Evolutionary conservation across 2,329 filamentous ascomycete species (phyloP).

Genomic region (Exophiala lecanii-corni): DNA sequence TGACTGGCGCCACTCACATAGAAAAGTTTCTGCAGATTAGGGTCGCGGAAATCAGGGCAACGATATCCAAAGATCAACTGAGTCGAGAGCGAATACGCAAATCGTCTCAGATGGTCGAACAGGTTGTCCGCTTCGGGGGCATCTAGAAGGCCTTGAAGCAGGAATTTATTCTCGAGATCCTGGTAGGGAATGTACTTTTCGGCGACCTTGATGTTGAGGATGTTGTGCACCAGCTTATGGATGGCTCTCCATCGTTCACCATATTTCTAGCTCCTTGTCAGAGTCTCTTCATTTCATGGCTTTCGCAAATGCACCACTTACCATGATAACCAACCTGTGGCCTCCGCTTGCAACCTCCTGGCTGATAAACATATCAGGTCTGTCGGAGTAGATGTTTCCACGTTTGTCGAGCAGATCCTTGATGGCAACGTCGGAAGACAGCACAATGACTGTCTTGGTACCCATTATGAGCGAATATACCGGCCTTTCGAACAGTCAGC

Average conservation of each 20-base stretch:
- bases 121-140: slow-evolving; percentile 8
- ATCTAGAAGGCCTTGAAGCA: slow-evolving; percentile 14
- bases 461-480: slow-evolving; percentile 51
- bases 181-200: slow-evolving; percentile 21
- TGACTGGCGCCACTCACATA: too few relatives aligned
- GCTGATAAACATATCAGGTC: slow-evolving; percentile 44
- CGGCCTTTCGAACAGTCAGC: too few relatives aligned
- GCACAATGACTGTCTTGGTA: slow-evolving; percentile 44
- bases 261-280: too few relatives aligned
- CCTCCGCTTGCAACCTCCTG: slow-evolving; percentile 27
- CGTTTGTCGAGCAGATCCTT: slow-evolving; percentile 50
- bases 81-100: slow-evolving; percentile 14
- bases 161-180: slow-evolving; percentile 20
- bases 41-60: slow-evolving; percentile 10
- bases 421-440: slow-evolving; percentile 42
- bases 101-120: slow-evolving; percentile 14
- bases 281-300: too few relatives aligned
- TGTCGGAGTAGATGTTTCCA: slow-evolving; percentile 47
- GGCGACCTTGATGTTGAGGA: slow-evolving; percentile 23
- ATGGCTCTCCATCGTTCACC: too few relatives aligned
- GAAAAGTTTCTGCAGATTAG: slow-evolving; percentile 13
- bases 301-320: too few relatives aligned
- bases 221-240: slow-evolving; percentile 25
- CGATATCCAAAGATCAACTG: slow-evolving; percentile 20
- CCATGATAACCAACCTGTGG: slow-evolving; percentile 22